Percentiles rank a stretch among this genome's conserved stretches.
Evolutionary conservation across 1,139 yeast species (phyloP).

Genomic region (Yarrowia galli): DNA sequence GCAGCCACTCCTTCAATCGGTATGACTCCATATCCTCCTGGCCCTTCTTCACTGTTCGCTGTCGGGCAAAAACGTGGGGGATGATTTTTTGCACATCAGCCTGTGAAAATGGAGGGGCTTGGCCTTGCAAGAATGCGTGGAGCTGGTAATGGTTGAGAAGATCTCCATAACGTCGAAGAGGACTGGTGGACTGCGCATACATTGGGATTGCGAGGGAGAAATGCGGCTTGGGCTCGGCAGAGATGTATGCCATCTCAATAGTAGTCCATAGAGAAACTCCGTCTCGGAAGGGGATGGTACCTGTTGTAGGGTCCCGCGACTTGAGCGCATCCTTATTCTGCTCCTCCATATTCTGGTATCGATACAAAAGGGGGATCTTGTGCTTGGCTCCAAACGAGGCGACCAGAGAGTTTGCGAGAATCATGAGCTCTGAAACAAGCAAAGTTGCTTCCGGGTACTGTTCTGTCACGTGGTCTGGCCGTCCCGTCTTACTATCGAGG

Average conservation of each 20-base stretch:
- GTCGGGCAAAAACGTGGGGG: slow-evolving; percentile 28
- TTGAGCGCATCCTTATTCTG: slow-evolving; percentile 45
- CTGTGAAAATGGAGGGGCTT: slow-evolving; percentile 4
- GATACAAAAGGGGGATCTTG: slow-evolving; percentile 65
- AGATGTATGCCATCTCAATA: slow-evolving; percentile 55
- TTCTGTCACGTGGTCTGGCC: slow-evolving; percentile 41
- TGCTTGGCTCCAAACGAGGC: slow-evolving; percentile 60
- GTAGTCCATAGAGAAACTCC: slow-evolving; percentile 44
- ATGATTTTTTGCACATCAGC: slow-evolving; percentile 8
- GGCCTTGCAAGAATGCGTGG: slow-evolving; percentile 52
- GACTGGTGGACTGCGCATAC: slow-evolving; percentile 86
- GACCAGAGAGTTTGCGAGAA: slow-evolving; percentile 70
- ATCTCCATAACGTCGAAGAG: slow-evolving; percentile 86
- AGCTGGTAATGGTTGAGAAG: slow-evolving; percentile 78
- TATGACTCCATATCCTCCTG: slow-evolving; percentile 25
- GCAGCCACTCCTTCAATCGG: slow-evolving; percentile 19
- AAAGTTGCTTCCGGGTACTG: slow-evolving; percentile 43
- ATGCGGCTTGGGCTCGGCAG: slow-evolving; percentile 59
- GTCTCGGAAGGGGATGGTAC: slow-evolving; percentile 25
- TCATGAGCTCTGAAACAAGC: slow-evolving; percentile 84
- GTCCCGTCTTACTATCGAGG: slow-evolving; percentile 39
- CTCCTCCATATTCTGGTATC: slow-evolving; percentile 55
- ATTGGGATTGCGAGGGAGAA: slow-evolving; percentile 66
- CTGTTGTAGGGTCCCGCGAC: slow-evolving; percentile 43
- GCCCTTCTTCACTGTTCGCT: slow-evolving; percentile 18